Percentiles rank a stretch among this genome's conserved stretches.
These are phyloP conservation scores for Fistulifera solaris DNA, from an alignment of 108 stramenopile species.

Conservation along the genomic window DNA sequence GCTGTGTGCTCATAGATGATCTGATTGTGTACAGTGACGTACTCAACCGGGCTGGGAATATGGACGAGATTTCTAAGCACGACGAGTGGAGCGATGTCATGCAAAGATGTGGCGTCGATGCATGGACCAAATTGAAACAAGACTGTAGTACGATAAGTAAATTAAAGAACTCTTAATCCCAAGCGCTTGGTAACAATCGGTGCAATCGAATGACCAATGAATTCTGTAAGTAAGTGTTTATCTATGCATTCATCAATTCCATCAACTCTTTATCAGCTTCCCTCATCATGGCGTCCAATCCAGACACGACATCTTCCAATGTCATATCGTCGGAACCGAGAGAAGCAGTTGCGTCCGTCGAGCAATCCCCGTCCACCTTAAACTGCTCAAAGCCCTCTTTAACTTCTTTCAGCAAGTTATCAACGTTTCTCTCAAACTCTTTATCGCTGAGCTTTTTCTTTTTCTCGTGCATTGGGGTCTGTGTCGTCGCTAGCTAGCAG, in stretches of 20 bases:
- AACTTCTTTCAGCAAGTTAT: constrained; percentile 62
- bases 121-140: background rate
- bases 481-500: constrained; percentile 28
- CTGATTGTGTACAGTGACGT: no score
- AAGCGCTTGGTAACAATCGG: background rate
- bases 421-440: constrained; percentile 40
- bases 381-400: constrained; percentile 53
- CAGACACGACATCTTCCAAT: constrained; percentile 51
- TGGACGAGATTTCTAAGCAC: no score
- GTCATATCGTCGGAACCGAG: constrained; percentile 15
- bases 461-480: constrained; percentile 27
- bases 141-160: background rate
- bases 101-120: background rate
- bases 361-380: constrained; percentile 31
- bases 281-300: constrained; percentile 75
- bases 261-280: constrained; percentile 78
- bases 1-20: no score
- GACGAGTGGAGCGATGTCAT: background rate
- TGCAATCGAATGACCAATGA: background rate
- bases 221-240: background rate
- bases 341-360: constrained; percentile 17
- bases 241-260: constrained; percentile 46
- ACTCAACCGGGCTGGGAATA: no score
- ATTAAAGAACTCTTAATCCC: constrained; percentile 3
- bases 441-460: constrained; percentile 23